Evolutionary conservation across 179 eudicot species (phyloP), one percentile per base, ranked within the genome.

Genomic region (Camellia oleifera): DNA sequence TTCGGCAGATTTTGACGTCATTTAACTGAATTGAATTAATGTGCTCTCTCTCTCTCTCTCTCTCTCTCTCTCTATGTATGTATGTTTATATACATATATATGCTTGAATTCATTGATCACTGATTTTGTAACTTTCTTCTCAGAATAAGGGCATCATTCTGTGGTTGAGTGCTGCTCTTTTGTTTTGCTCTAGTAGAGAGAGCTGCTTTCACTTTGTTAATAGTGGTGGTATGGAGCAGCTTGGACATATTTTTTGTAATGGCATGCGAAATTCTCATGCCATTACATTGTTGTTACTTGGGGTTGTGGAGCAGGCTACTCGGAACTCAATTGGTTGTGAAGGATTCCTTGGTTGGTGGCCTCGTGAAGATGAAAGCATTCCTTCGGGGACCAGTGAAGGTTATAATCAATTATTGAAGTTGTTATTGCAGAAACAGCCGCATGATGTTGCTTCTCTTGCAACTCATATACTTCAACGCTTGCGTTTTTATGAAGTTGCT

Each of bases 261-360:
- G 86, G 81, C 79, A 61, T 81, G 79, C 87, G 80, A 42, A 85
- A 83, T 77, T 92, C 92, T 82, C 83, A 87, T 74, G 85, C 97
- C 46, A 81, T 87, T 81, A 86, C 86, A 69, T 79, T 97, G 77
- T 82, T 93, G 94, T 72, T 89, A 63, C 98, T 97, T 80, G 98
- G 97, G 83, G 94, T 91, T 74, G 78, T 91, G 86, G 97, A 92
- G 90, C 97, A 86, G 86, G 97, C 97, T 65, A 94, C 99, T 67
- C 85, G 93, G 17, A 87, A 86, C 80, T 88, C 97, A 61, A 83
- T 90, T 84, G 98, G 99, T 67, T 97, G 98, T 86, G 99, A 97
- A 89, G 99, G 98, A 74, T 89, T 94, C 76, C 85, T 97, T 72
- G 98, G 97, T 79, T 96, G 99, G 99, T 96, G 97, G 98, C 97